Evolutionary conservation across 2,329 filamentous ascomycete species (phyloP).

Genomic region (Fusarium sp.): DNA sequence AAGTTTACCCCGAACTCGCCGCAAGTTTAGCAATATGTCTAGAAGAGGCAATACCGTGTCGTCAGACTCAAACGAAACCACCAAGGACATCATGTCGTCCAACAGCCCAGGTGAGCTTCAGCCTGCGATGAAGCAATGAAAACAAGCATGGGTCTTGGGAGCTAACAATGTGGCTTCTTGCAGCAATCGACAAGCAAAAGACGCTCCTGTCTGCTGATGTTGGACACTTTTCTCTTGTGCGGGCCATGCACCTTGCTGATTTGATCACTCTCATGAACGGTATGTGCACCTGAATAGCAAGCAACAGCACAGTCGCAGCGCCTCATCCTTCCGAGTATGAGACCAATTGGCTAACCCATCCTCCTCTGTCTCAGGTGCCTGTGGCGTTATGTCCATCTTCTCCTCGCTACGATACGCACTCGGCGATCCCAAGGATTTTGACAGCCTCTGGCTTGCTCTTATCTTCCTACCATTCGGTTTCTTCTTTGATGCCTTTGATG

Average conservation of each 20-base stretch:
- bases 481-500: conserved; percentile 99
- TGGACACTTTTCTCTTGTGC: conserved; percentile 79
- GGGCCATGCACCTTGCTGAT: conserved; percentile 82
- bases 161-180: conserved; percentile 12
- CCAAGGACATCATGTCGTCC: conserved; percentile 49
- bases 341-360: conserved; percentile 14
- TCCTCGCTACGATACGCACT: conserved; percentile 94
- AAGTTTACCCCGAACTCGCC: background rate
- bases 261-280: conserved; percentile 87
- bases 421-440: conserved; percentile 73
- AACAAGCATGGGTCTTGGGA: conserved; percentile 2
- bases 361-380: conserved; percentile 69
- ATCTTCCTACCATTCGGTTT: conserved; percentile 90
- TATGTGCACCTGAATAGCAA: conserved; percentile 51
- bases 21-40: conserved; percentile 65
- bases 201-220: conserved; percentile 76
- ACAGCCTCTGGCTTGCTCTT: conserved; percentile 84
- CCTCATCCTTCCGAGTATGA: no score
- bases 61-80: conserved; percentile 47
- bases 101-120: conserved; percentile 54
- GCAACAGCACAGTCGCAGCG: conserved; percentile 1
- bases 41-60: conserved; percentile 66
- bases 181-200: conserved; percentile 81
- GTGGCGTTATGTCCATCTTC: conserved; percentile 95
- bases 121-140: conserved; percentile 1